Percentiles rank a stretch among this genome's conserved stretches.
phyloP scores from a whole-genome alignment of 2,329 filamentous ascomycete genomes.

The Hypomyces rosellus region DNA sequence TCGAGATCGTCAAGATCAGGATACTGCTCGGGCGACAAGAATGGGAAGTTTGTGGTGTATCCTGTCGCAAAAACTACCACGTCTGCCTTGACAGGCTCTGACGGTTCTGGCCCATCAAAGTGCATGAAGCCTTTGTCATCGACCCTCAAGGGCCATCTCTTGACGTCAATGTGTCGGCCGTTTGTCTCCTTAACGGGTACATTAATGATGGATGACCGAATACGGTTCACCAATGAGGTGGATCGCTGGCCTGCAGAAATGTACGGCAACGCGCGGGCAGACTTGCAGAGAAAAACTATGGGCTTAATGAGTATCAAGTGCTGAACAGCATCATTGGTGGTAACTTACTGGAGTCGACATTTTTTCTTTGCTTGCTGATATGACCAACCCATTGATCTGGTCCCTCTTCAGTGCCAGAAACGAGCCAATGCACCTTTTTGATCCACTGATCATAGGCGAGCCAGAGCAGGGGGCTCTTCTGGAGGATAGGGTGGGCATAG shows the following conservation, averaged over 20 bases:
- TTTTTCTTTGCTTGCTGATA: conserved; percentile 31
- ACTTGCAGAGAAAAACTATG: conserved; percentile 40
- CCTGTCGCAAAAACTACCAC: conserved; percentile 42
- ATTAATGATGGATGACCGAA: conserved; percentile 33
- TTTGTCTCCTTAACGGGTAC: conserved; percentile 32
- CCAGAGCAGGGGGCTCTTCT: conserved; percentile 38
- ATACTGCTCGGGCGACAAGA: conserved; percentile 30
- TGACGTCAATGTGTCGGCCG: conserved; percentile 36
- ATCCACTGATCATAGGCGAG: conserved; percentile 40
- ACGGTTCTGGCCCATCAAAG: conserved; percentile 26
- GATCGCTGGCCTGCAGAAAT: conserved; percentile 32
- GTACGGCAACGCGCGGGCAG: conserved; percentile 37
- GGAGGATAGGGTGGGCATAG: conserved; percentile 41
- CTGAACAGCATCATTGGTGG: neutral
- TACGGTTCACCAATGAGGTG: conserved; percentile 24
- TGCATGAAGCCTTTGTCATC: conserved; percentile 29
- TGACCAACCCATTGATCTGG: conserved; percentile 44
- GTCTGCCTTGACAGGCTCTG: conserved; percentile 33
- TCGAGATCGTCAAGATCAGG: conserved; percentile 41
- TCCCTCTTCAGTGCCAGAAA: conserved; percentile 39
- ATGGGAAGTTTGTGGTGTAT: conserved; percentile 36
- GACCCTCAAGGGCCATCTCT: conserved; percentile 36
- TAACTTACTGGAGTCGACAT: conserved; percentile 28
- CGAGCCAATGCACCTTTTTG: conserved; percentile 34
- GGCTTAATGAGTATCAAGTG: neutral